Evolutionary conservation across 257 asterid genomes (phyloP).

Genomic region (Solanum rostratum): DNA sequence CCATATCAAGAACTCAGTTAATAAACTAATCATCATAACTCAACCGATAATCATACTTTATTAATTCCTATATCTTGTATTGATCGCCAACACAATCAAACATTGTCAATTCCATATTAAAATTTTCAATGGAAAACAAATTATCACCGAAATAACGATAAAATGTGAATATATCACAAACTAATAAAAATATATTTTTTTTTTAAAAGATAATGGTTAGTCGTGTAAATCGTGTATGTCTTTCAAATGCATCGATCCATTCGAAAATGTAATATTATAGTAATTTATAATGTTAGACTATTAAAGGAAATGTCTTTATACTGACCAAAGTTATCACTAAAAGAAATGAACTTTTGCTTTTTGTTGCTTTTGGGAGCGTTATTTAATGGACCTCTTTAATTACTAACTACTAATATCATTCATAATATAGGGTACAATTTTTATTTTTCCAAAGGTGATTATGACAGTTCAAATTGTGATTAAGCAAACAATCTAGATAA

Average conservation of each 20-base stretch:
- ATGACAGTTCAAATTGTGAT: constrained; percentile 13
- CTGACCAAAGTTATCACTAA: constrained; percentile 20
- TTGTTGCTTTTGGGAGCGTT: constrained; percentile 28
- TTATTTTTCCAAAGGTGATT: constrained; percentile 8
- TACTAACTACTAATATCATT: neutral
- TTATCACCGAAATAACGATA: neutral
- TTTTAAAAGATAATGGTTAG: neutral
- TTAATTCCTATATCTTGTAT: neutral
- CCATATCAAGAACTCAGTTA: no score
- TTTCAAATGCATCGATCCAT: neutral
- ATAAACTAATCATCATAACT: neutral
- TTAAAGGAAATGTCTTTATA: constrained; percentile 2
- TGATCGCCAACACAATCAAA: neutral
- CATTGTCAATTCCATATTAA: neutral
- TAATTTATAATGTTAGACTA: neutral
- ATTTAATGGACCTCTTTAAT: neutral
- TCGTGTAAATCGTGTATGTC: neutral
- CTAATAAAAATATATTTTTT: neutral
- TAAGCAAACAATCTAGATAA: constrained; percentile 1
- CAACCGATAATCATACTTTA: neutral
- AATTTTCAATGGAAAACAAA: neutral
- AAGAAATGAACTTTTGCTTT: constrained; percentile 24
- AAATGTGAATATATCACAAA: no score
- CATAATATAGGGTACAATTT: neutral
- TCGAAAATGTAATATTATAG: neutral